Evolutionary conservation across 2,329 filamentous ascomycete species (phyloP), one percentile per base, ranked within the genome.

Genomic region (Nemania sp.): DNA sequence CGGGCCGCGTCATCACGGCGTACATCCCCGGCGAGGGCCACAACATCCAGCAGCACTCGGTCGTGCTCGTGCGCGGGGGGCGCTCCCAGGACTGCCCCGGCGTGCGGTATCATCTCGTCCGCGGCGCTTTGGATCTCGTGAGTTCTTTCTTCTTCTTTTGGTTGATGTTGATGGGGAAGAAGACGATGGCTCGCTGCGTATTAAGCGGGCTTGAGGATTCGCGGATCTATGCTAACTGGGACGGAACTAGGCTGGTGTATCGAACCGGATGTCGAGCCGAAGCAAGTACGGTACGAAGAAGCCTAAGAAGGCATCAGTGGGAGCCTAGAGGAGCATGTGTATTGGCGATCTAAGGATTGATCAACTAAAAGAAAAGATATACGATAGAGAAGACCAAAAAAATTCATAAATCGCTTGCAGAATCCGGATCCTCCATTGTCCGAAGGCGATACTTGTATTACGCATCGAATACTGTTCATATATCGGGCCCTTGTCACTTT

Each of bases 261-360:
- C 86, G 19, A 94, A 86, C 72, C 82, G 94, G 64, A 82, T 88
- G 67, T 90, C 86, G 19, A 91, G 89, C 72, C 82, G 94, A 67
- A 97, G 91, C 68, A 99, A 99, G 76, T 99, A 96, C 70, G 94
- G 94, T 57, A 96, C 94, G 44, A 99, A 99, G 86, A 97, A 97
- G 79, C 93, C 94, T 0, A 97, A 97, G 86, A 86, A 86, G 72
- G 86, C 86, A 19, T 80, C 80, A 0, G 77, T 83, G 31, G 77
- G 80, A 59, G 69, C 63, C 50, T 64, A 61, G 28, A 45, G 23
- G 14, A 22, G 19, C 9, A 4, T 42, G 23, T 31, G 5, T 6
- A 6, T 31, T 1, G 8, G 14, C 5, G 23, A 44, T 24, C 3
- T 28, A 31, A 31, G 3, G 48, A 20, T 9, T 19, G 19, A 20